Percentiles rank a stretch among this genome's conserved stretches.
Conservation (phyloP, 2,329 filamentous ascomycete genomes). For the Metarhizium brunneum region DNA sequence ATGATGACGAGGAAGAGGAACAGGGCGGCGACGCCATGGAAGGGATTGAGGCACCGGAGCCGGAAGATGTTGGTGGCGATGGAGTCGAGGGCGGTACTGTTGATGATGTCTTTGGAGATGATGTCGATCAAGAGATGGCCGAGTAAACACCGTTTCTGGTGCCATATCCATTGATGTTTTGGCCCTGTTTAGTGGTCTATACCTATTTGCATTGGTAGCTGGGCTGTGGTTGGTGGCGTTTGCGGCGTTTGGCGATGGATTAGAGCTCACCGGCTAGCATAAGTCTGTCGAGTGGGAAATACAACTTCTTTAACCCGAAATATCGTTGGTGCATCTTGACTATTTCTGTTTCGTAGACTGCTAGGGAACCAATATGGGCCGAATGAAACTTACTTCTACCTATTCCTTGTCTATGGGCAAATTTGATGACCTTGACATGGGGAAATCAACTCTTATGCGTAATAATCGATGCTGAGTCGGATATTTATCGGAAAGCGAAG, state of each 20-base stretch:
- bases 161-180: not conserved
- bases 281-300: not conserved
- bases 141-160: conserved; percentile 20
- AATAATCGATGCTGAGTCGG: no score
- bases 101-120: conserved; percentile 46
- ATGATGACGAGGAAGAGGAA: conserved; percentile 30
- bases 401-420: no score
- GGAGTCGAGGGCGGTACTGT: conserved; percentile 40
- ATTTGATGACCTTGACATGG: no score
- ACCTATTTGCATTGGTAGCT: not conserved
- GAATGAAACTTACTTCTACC: no score
- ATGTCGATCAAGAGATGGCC: conserved; percentile 49
- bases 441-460: not conserved
- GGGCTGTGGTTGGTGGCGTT: conserved; percentile 5
- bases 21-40: conserved; percentile 39
- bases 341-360: no score
- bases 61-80: conserved; percentile 34
- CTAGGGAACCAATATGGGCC: no score
- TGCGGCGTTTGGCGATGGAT: conserved; percentile 3
- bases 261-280: not conserved
- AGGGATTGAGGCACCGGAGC: conserved; percentile 31
- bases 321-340: not conserved
- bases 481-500: no score
- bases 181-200: not conserved
- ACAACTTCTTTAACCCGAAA: not conserved